phyloP scores from a whole-genome alignment of 2,329 filamentous ascomycete species.

The Penicillium sp. region DNA sequence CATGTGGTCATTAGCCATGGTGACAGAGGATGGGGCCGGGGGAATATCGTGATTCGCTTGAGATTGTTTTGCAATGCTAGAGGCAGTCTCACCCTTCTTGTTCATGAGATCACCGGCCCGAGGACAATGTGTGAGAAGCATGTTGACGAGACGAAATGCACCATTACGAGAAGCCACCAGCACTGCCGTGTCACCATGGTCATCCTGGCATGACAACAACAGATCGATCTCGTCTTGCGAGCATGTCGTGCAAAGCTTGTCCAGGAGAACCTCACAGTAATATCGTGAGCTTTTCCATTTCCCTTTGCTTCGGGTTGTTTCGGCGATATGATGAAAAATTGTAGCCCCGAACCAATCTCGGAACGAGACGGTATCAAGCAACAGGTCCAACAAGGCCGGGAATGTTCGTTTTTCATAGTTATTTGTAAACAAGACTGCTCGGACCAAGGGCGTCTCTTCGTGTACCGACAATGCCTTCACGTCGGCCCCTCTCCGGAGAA shows the following conservation, averaged over 20 bases:
- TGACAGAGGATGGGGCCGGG: conserved; percentile 64
- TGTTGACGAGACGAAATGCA: conserved; percentile 67
- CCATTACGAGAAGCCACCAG: conserved; percentile 79
- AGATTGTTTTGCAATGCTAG: conserved; percentile 70
- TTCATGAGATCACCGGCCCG: conserved; percentile 73
- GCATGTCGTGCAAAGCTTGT: conserved; percentile 73
- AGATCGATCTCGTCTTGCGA: conserved; percentile 70
- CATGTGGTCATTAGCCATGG: conserved; percentile 37
- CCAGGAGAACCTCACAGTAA: conserved; percentile 85
- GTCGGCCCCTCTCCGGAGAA: conserved; percentile 73
- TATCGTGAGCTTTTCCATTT: conserved; percentile 88
- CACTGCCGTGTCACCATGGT: conserved; percentile 85
- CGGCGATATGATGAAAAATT: conserved; percentile 89
- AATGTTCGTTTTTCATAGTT: conserved; percentile 93
- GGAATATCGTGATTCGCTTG: conserved; percentile 58
- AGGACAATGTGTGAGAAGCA: conserved; percentile 69
- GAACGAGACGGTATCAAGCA: conserved; percentile 73
- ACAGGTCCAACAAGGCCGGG: conserved; percentile 71
- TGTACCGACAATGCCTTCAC: conserved; percentile 62
- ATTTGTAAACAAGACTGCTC: conserved; percentile 92
- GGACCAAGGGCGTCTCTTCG: conserved; percentile 89
- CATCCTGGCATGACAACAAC: conserved; percentile 74
- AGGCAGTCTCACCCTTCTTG: conserved; percentile 71
- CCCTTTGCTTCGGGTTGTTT: conserved; percentile 76
- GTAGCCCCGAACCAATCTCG: conserved; percentile 77